Conservation (phyloP, 2,329 filamentous ascomycete genomes). For the Dothistroma septosporum region DNA sequence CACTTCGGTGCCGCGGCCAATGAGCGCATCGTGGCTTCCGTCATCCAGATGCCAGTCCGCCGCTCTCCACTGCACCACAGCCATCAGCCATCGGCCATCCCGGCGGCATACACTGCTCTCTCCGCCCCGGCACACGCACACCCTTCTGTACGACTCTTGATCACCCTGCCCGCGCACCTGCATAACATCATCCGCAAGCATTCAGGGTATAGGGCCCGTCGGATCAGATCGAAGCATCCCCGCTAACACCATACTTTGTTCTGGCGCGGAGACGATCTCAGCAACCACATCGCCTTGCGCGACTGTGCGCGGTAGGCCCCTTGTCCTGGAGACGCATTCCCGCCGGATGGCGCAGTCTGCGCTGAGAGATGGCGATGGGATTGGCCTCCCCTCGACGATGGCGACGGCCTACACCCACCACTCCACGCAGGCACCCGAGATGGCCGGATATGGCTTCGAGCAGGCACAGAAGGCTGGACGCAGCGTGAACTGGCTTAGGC, state of each 20-base stretch:
- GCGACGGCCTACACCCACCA: conserved; percentile 17
- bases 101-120: neutral
- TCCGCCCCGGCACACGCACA: neutral
- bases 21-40: neutral
- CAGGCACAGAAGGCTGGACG: conserved; percentile 6
- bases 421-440: conserved; percentile 12
- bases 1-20: no score
- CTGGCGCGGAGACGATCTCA: conserved; percentile 6
- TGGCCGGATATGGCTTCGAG: conserved; percentile 1
- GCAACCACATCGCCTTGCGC: conserved; percentile 19
- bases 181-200: neutral
- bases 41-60: neutral
- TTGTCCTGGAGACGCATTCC: conserved; percentile 10
- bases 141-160: neutral
- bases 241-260: conserved; percentile 3
- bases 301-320: conserved; percentile 9
- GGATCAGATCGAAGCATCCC: neutral
- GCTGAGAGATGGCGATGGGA: conserved; percentile 18
- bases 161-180: neutral
- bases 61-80: neutral
- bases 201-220: neutral
- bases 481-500: conserved; percentile 4
- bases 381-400: conserved; percentile 12
- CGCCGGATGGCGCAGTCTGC: conserved; percentile 27
- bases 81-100: no score